phyloP scores from a whole-genome alignment of 1,139 yeast species.

The Geotrichum histeridarum region DNA sequence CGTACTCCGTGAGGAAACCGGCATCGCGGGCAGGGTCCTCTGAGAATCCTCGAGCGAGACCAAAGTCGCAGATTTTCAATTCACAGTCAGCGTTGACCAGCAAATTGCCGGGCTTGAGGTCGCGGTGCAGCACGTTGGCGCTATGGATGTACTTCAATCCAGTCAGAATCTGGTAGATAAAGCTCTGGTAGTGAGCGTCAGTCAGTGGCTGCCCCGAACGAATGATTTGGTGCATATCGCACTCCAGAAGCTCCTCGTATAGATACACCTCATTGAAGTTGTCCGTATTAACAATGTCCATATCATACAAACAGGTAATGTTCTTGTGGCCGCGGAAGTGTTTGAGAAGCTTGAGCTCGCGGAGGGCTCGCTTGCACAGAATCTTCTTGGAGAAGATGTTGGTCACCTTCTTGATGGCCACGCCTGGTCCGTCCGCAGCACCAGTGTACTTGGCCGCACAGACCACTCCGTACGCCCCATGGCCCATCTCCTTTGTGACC shows the following conservation, averaged over 20 bases:
- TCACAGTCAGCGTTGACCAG: slow-evolving; percentile 95
- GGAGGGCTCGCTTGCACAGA: slow-evolving; percentile 78
- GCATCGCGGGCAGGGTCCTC: slow-evolving; percentile 79
- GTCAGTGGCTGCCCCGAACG: slow-evolving; percentile 90
- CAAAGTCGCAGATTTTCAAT: slow-evolving; percentile 92
- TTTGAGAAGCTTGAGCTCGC: slow-evolving; percentile 81
- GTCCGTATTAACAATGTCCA: slow-evolving; percentile 82
- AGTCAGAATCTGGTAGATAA: slow-evolving; percentile 84
- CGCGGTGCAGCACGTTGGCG: slow-evolving; percentile 92
- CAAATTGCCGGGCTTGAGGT: slow-evolving; percentile 88
- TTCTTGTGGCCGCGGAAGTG: slow-evolving; percentile 70
- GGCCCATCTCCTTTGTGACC: slow-evolving; percentile 52
- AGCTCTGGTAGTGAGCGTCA: slow-evolving; percentile 90
- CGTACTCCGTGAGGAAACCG: slow-evolving; percentile 94
- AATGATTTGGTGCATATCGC: slow-evolving; percentile 96
- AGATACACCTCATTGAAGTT: slow-evolving; percentile 88
- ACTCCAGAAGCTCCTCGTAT: slow-evolving; percentile 95
- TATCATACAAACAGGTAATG: slow-evolving; percentile 86
- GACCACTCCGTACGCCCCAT: slow-evolving; percentile 95
- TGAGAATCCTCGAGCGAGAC: slow-evolving; percentile 91
- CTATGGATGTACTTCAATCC: slow-evolving; percentile 93
- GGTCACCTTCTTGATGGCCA: slow-evolving; percentile 84
- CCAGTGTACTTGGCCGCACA: slow-evolving; percentile 83
- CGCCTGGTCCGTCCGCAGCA: slow-evolving; percentile 47
- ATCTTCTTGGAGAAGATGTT: slow-evolving; percentile 85